Conservation (phyloP, 352 stramenopile genomes). For the Phytophthora cryptogea region DNA sequence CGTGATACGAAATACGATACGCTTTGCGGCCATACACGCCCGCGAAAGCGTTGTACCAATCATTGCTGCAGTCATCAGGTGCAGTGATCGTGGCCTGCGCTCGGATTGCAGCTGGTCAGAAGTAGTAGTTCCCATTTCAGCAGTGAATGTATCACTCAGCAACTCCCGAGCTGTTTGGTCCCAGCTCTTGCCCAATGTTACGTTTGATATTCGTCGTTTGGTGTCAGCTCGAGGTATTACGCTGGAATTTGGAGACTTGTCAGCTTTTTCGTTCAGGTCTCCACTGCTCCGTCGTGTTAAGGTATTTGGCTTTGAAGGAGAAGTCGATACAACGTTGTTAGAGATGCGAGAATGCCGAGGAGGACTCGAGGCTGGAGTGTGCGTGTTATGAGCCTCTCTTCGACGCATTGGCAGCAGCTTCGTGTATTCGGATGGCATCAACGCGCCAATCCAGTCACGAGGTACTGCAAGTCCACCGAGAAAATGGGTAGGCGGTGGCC, state of each 20-base stretch:
- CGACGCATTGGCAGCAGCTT: constrained; percentile 51
- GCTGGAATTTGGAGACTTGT: background rate
- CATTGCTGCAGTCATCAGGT: constrained; percentile 12
- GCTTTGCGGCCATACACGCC: constrained; percentile 38
- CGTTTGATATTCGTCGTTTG: constrained; percentile 2
- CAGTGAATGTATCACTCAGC: background rate
- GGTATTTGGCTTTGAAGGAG: background rate
- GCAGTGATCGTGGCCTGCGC: constrained; percentile 4
- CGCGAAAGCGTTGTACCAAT: constrained; percentile 29
- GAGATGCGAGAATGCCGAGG: background rate
- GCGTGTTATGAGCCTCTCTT: background rate
- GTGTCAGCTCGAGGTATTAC: background rate
- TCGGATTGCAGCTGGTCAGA: constrained; percentile 10
- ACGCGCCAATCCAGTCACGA: constrained; percentile 64
- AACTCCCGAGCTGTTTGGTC: constrained; percentile 4
- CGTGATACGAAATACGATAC: constrained; percentile 48
- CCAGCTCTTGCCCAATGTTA: constrained; percentile 8
- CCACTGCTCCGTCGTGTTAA: constrained; percentile 3
- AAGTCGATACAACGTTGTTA: background rate
- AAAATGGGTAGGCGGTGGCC: constrained; percentile 55
- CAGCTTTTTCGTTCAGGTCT: constrained; percentile 3
- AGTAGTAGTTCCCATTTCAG: background rate
- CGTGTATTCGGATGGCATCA: constrained; percentile 77
- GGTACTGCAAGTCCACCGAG: constrained; percentile 52
- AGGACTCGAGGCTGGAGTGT: background rate